Conservation (phyloP, 495 filamentous ascomycete species). For the Bacidia rubella region DNA sequence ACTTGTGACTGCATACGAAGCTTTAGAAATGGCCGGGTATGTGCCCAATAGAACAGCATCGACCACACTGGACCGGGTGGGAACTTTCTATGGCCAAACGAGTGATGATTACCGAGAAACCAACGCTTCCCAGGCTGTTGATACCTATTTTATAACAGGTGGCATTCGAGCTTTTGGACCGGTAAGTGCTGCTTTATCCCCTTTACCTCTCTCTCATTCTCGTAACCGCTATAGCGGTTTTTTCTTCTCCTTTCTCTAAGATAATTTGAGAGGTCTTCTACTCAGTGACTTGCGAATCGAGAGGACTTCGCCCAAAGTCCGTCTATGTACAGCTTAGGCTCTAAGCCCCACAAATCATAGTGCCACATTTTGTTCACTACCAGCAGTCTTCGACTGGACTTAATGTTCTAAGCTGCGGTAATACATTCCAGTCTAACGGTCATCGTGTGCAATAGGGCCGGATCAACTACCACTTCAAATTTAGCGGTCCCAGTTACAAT, state of each 20-base stretch:
- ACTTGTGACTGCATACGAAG: constrained; percentile 62
- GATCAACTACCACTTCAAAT: constrained; percentile 19
- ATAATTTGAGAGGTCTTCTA: too few species aligned
- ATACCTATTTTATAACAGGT: constrained; percentile 43
- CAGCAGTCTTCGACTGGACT: too few species aligned
- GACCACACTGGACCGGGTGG: constrained; percentile 66
- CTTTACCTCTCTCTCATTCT: not conserved
- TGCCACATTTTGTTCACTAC: too few species aligned
- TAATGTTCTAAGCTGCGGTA: too few species aligned
- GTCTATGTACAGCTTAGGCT: too few species aligned
- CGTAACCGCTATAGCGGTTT: too few species aligned
- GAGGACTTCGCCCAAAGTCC: too few species aligned
- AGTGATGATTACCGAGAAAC: constrained; percentile 76
- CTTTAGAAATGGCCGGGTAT: constrained; percentile 63
- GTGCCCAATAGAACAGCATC: constrained; percentile 74
- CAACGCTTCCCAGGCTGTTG: constrained; percentile 20
- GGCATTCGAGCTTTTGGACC: constrained; percentile 77
- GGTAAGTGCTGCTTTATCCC: not conserved
- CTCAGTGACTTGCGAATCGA: too few species aligned
- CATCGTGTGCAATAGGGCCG: constrained; percentile 1
- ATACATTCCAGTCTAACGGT: not conserved
- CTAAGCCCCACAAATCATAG: too few species aligned
- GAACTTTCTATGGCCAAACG: constrained; percentile 84
- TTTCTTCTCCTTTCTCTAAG: too few species aligned
- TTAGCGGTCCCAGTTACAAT: constrained; percentile 51